A percentile compares a stretch with the other conserved stretches of the same genome.
phyloP scores from a whole-genome alignment of 768 basidiomycete species.

The Psilocybe tampanensis region DNA sequence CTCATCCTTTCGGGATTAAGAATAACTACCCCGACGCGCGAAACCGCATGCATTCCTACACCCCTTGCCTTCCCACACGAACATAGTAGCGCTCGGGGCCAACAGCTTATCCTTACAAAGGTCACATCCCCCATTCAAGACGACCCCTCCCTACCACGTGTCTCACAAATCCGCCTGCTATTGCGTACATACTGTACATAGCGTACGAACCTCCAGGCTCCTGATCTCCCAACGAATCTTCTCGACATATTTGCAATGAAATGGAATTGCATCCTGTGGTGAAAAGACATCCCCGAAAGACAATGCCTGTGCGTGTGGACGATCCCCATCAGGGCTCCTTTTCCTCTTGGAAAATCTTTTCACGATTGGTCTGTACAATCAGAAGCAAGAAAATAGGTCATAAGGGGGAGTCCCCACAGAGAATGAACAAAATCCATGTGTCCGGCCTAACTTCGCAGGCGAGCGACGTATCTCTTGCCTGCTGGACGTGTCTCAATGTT shows the following conservation, averaged over 20 bases:
- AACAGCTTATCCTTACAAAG: not conserved
- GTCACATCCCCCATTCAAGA: not conserved
- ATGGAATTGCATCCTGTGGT: not conserved
- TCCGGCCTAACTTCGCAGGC: not conserved
- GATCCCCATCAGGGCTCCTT: constrained; percentile 16
- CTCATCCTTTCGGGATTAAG: constrained; percentile 1
- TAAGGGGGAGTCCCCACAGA: constrained; percentile 4
- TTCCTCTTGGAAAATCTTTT: constrained; percentile 9
- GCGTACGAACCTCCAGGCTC: too few species aligned
- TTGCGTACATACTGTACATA: too few species aligned
- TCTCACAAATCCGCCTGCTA: too few species aligned
- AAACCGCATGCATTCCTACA: not conserved
- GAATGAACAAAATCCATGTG: constrained; percentile 2
- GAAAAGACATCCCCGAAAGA: constrained; percentile 11
- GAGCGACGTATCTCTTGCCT: not conserved
- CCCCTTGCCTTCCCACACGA: not conserved
- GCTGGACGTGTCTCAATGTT: not conserved
- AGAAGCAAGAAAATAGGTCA: constrained; percentile 12
- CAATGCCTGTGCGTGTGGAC: not conserved
- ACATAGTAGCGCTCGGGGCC: not conserved
- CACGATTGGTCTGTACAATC: constrained; percentile 1
- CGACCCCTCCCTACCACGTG: too few species aligned
- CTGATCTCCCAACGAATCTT: too few species aligned
- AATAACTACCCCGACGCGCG: constrained; percentile 1
- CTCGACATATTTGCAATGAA: not conserved